These are phyloP conservation scores for Eragrostis nindensis DNA, from an alignment of 176 grass and related monocot species.

Conservation along the genomic window DNA sequence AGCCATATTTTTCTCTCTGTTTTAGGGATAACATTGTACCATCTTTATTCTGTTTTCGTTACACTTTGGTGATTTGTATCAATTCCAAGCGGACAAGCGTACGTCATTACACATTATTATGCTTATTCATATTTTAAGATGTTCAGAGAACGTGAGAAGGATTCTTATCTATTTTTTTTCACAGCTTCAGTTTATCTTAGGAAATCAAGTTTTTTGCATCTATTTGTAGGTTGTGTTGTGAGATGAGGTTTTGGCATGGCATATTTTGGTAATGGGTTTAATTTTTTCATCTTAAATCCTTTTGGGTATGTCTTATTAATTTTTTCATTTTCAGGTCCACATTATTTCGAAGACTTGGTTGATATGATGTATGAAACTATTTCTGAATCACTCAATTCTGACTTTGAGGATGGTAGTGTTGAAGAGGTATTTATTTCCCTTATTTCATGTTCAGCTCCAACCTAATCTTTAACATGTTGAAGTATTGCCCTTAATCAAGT, in stretches of 20 bases:
- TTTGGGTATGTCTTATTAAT: neutral
- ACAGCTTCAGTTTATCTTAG: neutral
- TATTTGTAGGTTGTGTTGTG: neutral
- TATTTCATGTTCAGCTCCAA: neutral
- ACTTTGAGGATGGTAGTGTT: conserved; percentile 77
- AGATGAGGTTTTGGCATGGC: neutral
- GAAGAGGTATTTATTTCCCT: conserved; percentile 61
- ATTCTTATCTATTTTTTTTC: neutral
- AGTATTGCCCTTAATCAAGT: neutral
- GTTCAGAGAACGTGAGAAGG: neutral
- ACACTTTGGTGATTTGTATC: conserved; percentile 3
- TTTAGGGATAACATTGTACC: neutral
- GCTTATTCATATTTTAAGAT: neutral
- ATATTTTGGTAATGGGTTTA: neutral
- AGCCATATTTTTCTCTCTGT: neutral
- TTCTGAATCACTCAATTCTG: conserved; percentile 54
- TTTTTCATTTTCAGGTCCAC: conserved; percentile 51
- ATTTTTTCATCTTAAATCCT: neutral
- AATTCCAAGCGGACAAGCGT: neutral
- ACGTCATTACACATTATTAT: neutral
- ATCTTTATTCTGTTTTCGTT: neutral
- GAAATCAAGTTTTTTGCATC: neutral
- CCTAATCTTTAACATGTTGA: neutral
- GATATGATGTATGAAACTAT: conserved; percentile 62
- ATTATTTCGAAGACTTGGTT: conserved; percentile 85